These are phyloP conservation scores for Mortierella sp. DNA, from an alignment of 371 early-diverging fungal species.

Conservation along the genomic window DNA sequence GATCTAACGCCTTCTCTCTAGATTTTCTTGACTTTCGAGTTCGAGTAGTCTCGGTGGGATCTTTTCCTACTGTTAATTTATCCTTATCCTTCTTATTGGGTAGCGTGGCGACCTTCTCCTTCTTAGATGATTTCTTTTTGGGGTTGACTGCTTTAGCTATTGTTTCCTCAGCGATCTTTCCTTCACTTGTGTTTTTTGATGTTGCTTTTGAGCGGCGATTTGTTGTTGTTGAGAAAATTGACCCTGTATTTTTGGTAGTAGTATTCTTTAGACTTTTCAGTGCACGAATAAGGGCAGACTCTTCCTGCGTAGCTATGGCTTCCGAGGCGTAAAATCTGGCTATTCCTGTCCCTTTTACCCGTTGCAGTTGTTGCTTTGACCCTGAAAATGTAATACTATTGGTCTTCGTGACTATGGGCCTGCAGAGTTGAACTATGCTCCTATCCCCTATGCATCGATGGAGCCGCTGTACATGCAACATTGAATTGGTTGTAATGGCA, in stretches of 20 bases:
- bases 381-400: not conserved
- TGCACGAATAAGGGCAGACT: not conserved
- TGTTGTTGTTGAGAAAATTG: not conserved
- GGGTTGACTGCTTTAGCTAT: not conserved
- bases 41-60: conserved; percentile 2
- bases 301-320: conserved; percentile 9
- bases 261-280: not conserved
- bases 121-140: conserved; percentile 10
- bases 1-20: not conserved
- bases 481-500: not conserved
- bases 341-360: not conserved
- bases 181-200: not conserved
- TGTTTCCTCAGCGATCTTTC: not conserved
- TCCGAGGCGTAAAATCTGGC: conserved; percentile 11
- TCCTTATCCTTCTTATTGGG: conserved; percentile 1
- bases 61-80: not conserved
- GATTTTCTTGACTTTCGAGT: conserved; percentile 12
- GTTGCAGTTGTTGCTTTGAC: not conserved
- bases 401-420: not conserved
- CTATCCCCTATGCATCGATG: not conserved
- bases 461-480: conserved; percentile 18
- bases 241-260: not conserved
- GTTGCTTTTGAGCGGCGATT: not conserved
- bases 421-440: not conserved
- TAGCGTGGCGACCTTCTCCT: not conserved